phyloP scores from a whole-genome alignment of 2,329 filamentous ascomycete species.

The Neophaeococcomyces mojaviensis region DNA sequence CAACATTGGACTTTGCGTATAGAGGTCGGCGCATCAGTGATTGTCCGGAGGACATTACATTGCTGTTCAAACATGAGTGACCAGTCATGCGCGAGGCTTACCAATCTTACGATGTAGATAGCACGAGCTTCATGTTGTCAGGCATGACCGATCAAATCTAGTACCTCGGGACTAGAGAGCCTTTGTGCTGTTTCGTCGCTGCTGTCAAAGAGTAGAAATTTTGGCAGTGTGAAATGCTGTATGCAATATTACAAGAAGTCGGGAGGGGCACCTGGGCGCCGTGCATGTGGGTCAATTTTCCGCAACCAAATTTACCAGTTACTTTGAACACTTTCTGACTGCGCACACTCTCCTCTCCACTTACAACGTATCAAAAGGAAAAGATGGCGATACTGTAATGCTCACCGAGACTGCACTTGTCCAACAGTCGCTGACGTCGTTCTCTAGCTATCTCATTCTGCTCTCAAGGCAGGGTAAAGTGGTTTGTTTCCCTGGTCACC shows the following conservation, averaged over 20 bases:
- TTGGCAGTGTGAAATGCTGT: neutral
- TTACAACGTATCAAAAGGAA: slow-evolving; percentile 3
- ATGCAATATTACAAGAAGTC: slow-evolving; percentile 5
- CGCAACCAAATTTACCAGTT: neutral
- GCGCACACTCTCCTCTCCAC: neutral
- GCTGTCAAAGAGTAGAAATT: neutral
- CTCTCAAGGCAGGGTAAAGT: slow-evolving; percentile 98
- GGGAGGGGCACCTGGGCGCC: too few relatives aligned
- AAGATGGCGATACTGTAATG: slow-evolving; percentile 51
- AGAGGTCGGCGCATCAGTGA: slow-evolving; percentile 75
- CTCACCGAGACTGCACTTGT: slow-evolving; percentile 3
- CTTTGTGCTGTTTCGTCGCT: neutral
- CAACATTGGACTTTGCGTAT: slow-evolving; percentile 79
- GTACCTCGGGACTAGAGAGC: neutral
- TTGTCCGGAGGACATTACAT: slow-evolving; percentile 77
- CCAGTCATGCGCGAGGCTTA: slow-evolving; percentile 5
- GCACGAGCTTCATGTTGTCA: slow-evolving; percentile 61
- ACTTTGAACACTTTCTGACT: slow-evolving; percentile 1
- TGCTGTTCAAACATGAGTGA: slow-evolving; percentile 40
- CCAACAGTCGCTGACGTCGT: slow-evolving; percentile 12
- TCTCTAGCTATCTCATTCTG: slow-evolving; percentile 82
- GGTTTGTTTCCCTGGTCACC: slow-evolving; percentile 53
- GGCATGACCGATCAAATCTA: neutral
- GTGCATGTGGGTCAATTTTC: neutral
- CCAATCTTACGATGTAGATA: slow-evolving; percentile 66